These are phyloP conservation scores for Piper betle DNA, from an alignment of 164 flowering plant genomes.

Conservation along the genomic window DNA sequence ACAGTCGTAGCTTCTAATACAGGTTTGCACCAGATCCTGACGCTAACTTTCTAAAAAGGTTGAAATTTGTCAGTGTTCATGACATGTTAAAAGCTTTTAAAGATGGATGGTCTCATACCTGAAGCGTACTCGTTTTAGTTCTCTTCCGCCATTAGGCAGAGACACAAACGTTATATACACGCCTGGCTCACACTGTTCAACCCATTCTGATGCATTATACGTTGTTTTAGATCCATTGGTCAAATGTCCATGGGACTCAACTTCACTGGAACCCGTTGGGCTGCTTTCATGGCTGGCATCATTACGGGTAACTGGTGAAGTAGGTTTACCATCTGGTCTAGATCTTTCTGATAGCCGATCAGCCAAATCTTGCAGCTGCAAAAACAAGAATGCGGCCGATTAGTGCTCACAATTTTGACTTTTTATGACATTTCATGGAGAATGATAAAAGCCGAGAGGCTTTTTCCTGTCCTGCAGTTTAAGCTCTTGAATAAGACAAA, in stretches of 20 bases:
- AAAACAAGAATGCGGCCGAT: conserved; percentile 1
- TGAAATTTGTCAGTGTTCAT: background rate
- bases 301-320: conserved; percentile 10
- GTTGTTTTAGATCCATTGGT: conserved; percentile 25
- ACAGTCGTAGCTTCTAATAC: background rate
- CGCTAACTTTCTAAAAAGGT: background rate
- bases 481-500: too few relatives aligned
- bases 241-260: conserved; percentile 21
- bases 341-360: conserved; percentile 31
- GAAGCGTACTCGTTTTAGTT: conserved; percentile 84
- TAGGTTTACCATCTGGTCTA: conserved; percentile 8
- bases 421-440: too few relatives aligned
- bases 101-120: conserved; percentile 32
- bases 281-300: conserved; percentile 21
- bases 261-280: conserved; percentile 14
- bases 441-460: too few relatives aligned
- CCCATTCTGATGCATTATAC: conserved; percentile 37
- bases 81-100: background rate
- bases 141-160: conserved; percentile 51
- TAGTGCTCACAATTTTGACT: too few relatives aligned
- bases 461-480: too few relatives aligned
- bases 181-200: conserved; percentile 73
- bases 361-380: conserved; percentile 63
- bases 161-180: conserved; percentile 57
- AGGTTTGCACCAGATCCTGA: too few relatives aligned